Base-by-base conservation (phyloP, 208 protist species). In the Leishmania gerbilli region DNA sequence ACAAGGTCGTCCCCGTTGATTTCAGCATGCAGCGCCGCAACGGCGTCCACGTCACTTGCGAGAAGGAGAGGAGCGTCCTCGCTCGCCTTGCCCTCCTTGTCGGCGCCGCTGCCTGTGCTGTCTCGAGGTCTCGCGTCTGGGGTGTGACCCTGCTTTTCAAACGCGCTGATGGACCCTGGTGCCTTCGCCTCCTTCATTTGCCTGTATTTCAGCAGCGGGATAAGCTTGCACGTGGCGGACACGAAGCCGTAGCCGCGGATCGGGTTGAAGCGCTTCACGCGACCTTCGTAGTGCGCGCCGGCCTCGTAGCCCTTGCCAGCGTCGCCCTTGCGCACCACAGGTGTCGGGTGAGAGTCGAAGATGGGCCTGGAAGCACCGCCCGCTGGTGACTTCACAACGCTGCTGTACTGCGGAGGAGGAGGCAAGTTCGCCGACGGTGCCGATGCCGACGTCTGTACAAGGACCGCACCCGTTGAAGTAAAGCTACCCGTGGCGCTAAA, bases 231-330 rank as follows among this genome's bases (percentile, higher is more conserved):
- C 5, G 85, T 89, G 3, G 90, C 90, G 7, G 87, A 89, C 9
- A 93, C 80, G 78, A 93, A 93, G 17, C 90, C 90, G 76, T 91
- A 94, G 31, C 91, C 89, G 37, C 89, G 88, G 56, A 90, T 84
- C 19, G 87, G 91, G 53, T 92, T 92, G 81, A 91, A 94, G n/a
- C 91, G 91, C 82, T 92, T 93, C 40, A 95, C 89, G 2, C 85
- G 74, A 5, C 91, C 91, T 58, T 93, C 91, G 80, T 95, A 95
- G 88, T 87, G 90, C 69, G 83, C 83, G 42, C 88, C 87, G 34
- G 89, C 80, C 31, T 83, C 79, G 76, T 89, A 94, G 56, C 78
- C 83, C 21, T 56, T 79, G 42, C 91, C 91, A 68, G 79, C 79
- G 27, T 83, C 72, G 1, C 79, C 79, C 34, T 58, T 74, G 51